Conservation (phyloP, 352 stramenopile species). For the Lagenidium sp. region DNA sequence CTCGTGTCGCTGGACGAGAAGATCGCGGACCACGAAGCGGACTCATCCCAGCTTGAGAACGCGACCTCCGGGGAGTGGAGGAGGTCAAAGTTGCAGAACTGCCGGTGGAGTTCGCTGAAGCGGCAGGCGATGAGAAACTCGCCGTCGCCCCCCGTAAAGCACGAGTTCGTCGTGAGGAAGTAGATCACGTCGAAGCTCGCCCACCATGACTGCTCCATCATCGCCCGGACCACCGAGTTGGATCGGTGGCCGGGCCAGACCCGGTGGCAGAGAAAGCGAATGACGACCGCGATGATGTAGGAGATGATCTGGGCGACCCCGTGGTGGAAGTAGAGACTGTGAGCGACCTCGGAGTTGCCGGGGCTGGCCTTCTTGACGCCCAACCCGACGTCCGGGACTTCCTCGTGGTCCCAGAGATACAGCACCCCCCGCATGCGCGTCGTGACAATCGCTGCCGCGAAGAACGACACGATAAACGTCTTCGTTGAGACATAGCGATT, state of each 20-base stretch:
- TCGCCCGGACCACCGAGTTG: neutral
- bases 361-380: neutral
- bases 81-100: too few species aligned
- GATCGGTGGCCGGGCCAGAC: neutral
- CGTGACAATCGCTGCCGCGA: neutral
- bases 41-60: too few species aligned
- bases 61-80: too few species aligned
- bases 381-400: neutral
- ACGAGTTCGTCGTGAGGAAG: neutral
- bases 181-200: neutral
- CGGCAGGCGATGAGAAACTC: too few species aligned
- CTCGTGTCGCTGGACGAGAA: too few species aligned
- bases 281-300: neutral
- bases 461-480: neutral
- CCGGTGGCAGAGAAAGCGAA: neutral
- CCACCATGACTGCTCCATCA: neutral
- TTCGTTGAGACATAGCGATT: neutral
- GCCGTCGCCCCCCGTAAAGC: too few species aligned
- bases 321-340: slow-evolving; percentile 1
- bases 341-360: neutral
- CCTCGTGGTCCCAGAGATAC: neutral
- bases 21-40: too few species aligned
- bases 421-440: neutral
- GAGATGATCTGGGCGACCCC: neutral
- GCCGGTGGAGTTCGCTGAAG: too few species aligned